Conservation (phyloP, 441 rosid species). For the Brassica hybrid region DNA sequence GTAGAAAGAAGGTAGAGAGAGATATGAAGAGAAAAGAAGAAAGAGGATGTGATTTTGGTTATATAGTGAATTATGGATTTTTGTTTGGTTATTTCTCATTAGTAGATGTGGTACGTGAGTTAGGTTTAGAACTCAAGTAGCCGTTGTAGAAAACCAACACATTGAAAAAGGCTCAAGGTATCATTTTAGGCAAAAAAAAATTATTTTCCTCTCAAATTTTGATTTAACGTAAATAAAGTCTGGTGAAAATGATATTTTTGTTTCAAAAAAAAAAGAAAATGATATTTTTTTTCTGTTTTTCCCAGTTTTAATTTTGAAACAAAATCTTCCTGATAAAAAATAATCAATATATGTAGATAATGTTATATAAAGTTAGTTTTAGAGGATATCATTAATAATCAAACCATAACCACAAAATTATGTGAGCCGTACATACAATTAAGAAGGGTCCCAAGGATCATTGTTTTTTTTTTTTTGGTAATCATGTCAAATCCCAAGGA, state of each 20-base stretch:
- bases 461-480: too few species aligned
- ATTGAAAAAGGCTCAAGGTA: neutral
- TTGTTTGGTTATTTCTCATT: too few species aligned
- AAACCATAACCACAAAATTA: conserved; percentile 10
- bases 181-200: neutral
- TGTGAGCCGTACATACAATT: conserved; percentile 14
- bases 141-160: neutral
- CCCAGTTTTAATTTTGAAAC: neutral
- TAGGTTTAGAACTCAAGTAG: too few species aligned
- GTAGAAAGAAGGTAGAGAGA: too few species aligned
- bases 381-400: neutral
- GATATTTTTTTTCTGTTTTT: neutral
- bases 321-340: neutral
- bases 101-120: too few species aligned
- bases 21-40: too few species aligned
- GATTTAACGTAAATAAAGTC: neutral
- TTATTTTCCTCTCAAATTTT: neutral
- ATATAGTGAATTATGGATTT: too few species aligned
- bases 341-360: neutral
- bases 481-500: too few species aligned
- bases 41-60: too few species aligned
- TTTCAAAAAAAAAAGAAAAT: too few species aligned
- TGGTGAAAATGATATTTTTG: neutral
- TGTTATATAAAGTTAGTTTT: neutral
- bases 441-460: conserved; percentile 12